phyloP scores from a whole-genome alignment of 768 basidiomycete genomes.

The Pleurotus tuber-regium region DNA sequence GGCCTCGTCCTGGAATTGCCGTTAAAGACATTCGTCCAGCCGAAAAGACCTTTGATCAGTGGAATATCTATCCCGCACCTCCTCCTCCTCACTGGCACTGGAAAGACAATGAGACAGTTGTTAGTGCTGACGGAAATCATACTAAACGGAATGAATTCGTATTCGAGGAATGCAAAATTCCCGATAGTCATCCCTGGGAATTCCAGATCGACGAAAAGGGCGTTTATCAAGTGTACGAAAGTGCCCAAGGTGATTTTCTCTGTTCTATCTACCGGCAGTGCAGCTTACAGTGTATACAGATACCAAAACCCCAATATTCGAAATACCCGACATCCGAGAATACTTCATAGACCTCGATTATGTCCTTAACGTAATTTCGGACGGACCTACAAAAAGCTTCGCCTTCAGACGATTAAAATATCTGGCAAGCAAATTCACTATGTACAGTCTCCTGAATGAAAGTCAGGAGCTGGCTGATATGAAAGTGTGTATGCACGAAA shows the following conservation, averaged over 20 bases:
- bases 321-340: conserved; percentile 84
- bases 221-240: conserved; percentile 82
- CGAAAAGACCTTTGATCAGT: conserved; percentile 46
- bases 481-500: conserved; percentile 82
- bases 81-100: conserved; percentile 98
- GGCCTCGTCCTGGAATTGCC: conserved; percentile 63
- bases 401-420: conserved; percentile 92
- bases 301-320: conserved; percentile 60
- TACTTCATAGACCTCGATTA: conserved; percentile 97
- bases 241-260: conserved; percentile 28
- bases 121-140: conserved; percentile 37
- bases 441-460: conserved; percentile 91
- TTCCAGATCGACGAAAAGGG: conserved; percentile 85
- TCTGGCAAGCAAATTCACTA: conserved; percentile 88
- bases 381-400: conserved; percentile 95
- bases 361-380: conserved; percentile 84
- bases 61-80: conserved; percentile 91
- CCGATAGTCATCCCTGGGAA: conserved; percentile 57
- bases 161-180: conserved; percentile 73
- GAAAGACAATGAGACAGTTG: conserved; percentile 47
- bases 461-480: conserved; percentile 93
- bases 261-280: not conserved
- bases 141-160: conserved; percentile 47
- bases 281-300: conserved; percentile 22
- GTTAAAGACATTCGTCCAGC: conserved; percentile 22